Percentiles rank a stretch among this genome's conserved stretches.
Conservation (phyloP, 768 basidiomycete genomes). For the Polyporus arcularius region DNA sequence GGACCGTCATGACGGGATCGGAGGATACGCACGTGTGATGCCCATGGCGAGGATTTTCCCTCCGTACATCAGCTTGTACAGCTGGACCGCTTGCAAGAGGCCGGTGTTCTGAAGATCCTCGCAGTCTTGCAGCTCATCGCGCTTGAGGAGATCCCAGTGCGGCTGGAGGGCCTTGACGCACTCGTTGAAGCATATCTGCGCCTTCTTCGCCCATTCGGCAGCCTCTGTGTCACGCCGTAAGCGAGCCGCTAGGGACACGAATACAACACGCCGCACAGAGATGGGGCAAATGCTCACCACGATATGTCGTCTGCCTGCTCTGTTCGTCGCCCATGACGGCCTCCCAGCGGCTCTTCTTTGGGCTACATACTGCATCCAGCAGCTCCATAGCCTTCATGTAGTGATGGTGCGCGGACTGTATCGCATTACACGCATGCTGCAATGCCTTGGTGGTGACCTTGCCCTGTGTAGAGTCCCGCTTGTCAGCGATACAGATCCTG, state of each 20-base stretch:
- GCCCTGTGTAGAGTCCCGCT: constrained; percentile 3
- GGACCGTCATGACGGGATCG: not conserved
- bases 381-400: constrained; percentile 23
- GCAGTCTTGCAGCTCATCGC: constrained; percentile 8
- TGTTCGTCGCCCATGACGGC: constrained; percentile 25
- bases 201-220: constrained; percentile 21
- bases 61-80: constrained; percentile 28
- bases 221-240: constrained; percentile 14
- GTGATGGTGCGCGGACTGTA: constrained; percentile 25
- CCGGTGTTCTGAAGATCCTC: constrained; percentile 18
- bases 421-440: constrained; percentile 15
- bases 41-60: constrained; percentile 23
- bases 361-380: constrained; percentile 24
- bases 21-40: constrained; percentile 21
- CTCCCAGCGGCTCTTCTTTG: constrained; percentile 19
- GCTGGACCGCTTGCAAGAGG: constrained; percentile 20
- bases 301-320: constrained; percentile 23
- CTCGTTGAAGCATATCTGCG: constrained; percentile 25
- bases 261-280: not conserved
- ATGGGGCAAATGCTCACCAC: constrained; percentile 9
- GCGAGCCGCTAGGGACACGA: not conserved
- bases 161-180: constrained; percentile 19
- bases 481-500: not conserved
- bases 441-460: constrained; percentile 16
- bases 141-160: constrained; percentile 19